These are phyloP conservation scores for Ogataea pignaliae DNA, from an alignment of 805 yeast genomes.

Conservation along the genomic window DNA sequence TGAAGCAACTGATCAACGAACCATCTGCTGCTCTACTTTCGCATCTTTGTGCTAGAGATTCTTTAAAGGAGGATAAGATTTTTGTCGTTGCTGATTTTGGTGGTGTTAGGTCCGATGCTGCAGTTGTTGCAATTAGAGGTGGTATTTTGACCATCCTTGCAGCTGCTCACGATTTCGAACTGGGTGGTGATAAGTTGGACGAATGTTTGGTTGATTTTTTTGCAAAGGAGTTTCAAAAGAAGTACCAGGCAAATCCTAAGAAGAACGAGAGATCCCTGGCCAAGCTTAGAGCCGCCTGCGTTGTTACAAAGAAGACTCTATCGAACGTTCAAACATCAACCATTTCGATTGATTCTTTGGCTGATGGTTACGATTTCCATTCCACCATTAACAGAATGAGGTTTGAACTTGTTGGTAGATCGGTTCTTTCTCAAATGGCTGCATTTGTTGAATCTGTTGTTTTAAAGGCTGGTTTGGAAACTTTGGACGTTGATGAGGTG, in stretches of 20 bases:
- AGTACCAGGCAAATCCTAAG: slow-evolving; percentile 75
- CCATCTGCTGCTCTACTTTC: slow-evolving; percentile 90
- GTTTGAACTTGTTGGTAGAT: slow-evolving; percentile 82
- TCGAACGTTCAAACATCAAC: slow-evolving; percentile 85
- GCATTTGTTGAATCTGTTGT: slow-evolving; percentile 72
- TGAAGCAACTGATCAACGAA: slow-evolving; percentile 85
- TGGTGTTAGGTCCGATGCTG: slow-evolving; percentile 93
- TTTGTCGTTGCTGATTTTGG: slow-evolving; percentile 96
- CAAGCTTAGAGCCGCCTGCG: slow-evolving; percentile 79
- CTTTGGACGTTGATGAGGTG: slow-evolving; percentile 85
- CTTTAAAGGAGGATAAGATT: slow-evolving; percentile 58
- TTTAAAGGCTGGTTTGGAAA: slow-evolving; percentile 77
- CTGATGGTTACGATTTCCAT: slow-evolving; percentile 92
- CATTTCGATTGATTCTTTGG: slow-evolving; percentile 90
- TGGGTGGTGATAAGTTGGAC: slow-evolving; percentile 90
- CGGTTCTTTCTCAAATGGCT: slow-evolving; percentile 70
- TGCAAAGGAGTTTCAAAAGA: slow-evolving; percentile 92
- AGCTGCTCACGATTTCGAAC: slow-evolving; percentile 72
- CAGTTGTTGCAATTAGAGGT: slow-evolving; percentile 88
- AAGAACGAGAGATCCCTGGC: slow-evolving; percentile 80
- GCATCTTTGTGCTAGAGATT: slow-evolving; percentile 53
- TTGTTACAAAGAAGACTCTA: slow-evolving; percentile 83
- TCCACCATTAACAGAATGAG: slow-evolving; percentile 90
- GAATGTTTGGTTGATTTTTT: slow-evolving; percentile 73
- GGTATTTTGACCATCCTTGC: slow-evolving; percentile 88